Percentiles rank a stretch among this genome's conserved stretches.
These are phyloP conservation scores for Monilinia aucupariae DNA, from an alignment of 2,329 filamentous ascomycete species.

Conservation along the genomic window DNA sequence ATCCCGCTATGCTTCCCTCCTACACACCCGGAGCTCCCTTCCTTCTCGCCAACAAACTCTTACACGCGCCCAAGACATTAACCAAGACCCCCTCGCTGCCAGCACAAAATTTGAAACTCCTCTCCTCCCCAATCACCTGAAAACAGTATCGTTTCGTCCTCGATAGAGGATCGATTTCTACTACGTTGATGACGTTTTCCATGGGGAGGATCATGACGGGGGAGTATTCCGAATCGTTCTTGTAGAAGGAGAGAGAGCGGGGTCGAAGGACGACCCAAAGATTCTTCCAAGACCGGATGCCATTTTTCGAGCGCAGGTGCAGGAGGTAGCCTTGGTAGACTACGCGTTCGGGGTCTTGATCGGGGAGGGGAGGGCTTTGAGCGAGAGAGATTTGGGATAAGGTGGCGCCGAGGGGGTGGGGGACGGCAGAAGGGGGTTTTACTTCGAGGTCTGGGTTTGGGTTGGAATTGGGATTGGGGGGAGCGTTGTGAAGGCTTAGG, in stretches of 20 bases:
- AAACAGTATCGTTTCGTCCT: constrained; percentile 81
- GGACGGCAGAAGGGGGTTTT: constrained; percentile 30
- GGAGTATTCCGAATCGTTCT: constrained; percentile 85
- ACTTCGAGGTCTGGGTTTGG: constrained; percentile 27
- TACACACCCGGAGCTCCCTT: constrained; percentile 42
- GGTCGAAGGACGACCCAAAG: constrained; percentile 88
- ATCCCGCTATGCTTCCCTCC: not conserved
- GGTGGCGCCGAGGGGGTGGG: constrained; percentile 45
- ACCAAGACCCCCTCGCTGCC: constrained; percentile 76
- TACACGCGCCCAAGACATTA: constrained; percentile 83
- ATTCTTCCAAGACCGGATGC: constrained; percentile 89
- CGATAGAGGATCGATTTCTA: constrained; percentile 85
- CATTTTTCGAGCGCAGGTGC: constrained; percentile 74
- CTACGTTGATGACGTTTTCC: constrained; percentile 74
- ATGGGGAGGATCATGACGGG: constrained; percentile 78
- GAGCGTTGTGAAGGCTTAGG: constrained; percentile 30
- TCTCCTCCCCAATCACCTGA: constrained; percentile 91
- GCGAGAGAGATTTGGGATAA: constrained; percentile 57
- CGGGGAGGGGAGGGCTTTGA: constrained; percentile 32
- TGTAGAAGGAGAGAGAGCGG: constrained; percentile 82
- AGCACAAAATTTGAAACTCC: constrained; percentile 71
- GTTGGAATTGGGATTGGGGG: not conserved
- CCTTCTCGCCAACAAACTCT: constrained; percentile 72
- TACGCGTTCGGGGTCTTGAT: constrained; percentile 76
- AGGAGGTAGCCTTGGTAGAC: constrained; percentile 90